A percentile compares a stretch with the other conserved stretches of the same genome.
Evolutionary conservation across 1,284 basidiomycete genomes (phyloP).

Genomic region (Boletus semigastroideus): DNA sequence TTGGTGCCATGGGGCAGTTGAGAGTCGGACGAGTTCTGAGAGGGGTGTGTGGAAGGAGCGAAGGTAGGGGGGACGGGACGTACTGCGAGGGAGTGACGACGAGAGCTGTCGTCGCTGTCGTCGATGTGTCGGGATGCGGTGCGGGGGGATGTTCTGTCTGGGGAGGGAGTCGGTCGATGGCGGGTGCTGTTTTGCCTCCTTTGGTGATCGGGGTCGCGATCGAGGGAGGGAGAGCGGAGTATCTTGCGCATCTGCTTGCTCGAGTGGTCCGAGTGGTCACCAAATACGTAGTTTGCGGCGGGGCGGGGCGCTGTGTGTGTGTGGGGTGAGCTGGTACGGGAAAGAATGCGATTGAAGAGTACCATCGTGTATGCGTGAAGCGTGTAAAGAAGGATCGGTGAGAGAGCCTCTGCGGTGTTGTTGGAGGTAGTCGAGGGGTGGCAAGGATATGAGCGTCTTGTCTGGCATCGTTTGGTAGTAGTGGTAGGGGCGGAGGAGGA

Average conservation of each 20-base stretch:
- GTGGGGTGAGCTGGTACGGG: neutral
- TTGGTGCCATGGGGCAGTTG: conserved; percentile 62
- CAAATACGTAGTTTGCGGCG: conserved; percentile 69
- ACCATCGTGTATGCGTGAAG: conserved; percentile 23
- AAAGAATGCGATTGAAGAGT: neutral
- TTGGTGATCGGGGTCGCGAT: conserved; percentile 23
- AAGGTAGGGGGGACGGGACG: neutral
- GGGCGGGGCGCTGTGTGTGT: conserved; percentile 48
- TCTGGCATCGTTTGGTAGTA: conserved; percentile 9
- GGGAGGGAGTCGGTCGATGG: too few species aligned
- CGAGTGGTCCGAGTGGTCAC: conserved; percentile 47
- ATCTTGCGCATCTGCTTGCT: conserved; percentile 49
- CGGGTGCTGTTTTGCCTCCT: too few species aligned
- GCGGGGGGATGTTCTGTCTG: neutral
- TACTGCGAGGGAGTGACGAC: neutral
- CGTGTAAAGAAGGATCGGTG: conserved; percentile 76
- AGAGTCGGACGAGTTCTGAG: conserved; percentile 37
- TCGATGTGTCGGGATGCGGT: neutral
- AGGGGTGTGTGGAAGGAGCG: neutral
- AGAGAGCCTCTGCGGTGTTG: conserved; percentile 77
- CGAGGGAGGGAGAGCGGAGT: conserved; percentile 50
- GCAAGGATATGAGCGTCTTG: conserved; percentile 47
- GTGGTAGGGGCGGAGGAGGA: neutral
- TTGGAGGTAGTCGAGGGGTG: conserved; percentile 73
- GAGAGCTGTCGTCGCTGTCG: neutral